Evolutionary conservation across 495 filamentous ascomycete species (phyloP).

Genomic region (Penicillium salamii): DNA sequence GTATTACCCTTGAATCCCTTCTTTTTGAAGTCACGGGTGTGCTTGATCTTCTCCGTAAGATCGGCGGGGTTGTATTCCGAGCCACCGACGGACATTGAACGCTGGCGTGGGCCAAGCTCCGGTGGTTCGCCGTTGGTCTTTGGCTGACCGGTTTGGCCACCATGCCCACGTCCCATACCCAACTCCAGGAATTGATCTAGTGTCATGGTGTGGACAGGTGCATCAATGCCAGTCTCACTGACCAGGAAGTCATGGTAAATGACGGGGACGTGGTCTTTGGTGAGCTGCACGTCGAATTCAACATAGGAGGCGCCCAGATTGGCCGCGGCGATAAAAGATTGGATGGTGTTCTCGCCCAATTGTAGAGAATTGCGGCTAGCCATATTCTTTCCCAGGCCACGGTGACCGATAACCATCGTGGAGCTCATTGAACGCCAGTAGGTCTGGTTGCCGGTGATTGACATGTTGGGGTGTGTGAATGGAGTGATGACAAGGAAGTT

Average conservation of each 20-base stretch:
- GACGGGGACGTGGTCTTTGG: slow-evolving; percentile 97
- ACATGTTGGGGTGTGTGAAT: slow-evolving; percentile 91
- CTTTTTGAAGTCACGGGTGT: slow-evolving; percentile 90
- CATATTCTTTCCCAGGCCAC: slow-evolving; percentile 89
- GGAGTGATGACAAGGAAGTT: slow-evolving; percentile 95
- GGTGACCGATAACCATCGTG: slow-evolving; percentile 92
- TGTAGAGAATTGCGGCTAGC: slow-evolving; percentile 79
- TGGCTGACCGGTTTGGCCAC: slow-evolving; percentile 11
- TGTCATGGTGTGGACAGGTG: slow-evolving; percentile 91
- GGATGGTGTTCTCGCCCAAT: slow-evolving; percentile 91
- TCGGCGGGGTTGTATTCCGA: slow-evolving; percentile 53
- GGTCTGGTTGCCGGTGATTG: slow-evolving; percentile 77
- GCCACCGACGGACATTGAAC: slow-evolving; percentile 58
- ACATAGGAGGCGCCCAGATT: slow-evolving; percentile 91
- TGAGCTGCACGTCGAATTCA: slow-evolving; percentile 94
- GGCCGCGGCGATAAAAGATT: slow-evolving; percentile 93
- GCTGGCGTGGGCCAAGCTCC: slow-evolving; percentile 30
- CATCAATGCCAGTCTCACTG: slow-evolving; percentile 97
- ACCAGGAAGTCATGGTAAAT: slow-evolving; percentile 99
- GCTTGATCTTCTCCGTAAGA: slow-evolving; percentile 90
- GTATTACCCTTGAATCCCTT: slow-evolving; percentile 95
- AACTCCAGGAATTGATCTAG: slow-evolving; percentile 90
- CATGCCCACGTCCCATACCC: slow-evolving; percentile 46
- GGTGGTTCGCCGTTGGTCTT: slow-evolving; percentile 13
- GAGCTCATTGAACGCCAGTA: slow-evolving; percentile 88